Conservation (phyloP, 495 filamentous ascomycete species). For the Lasiosphaeriaceae sp. region DNA sequence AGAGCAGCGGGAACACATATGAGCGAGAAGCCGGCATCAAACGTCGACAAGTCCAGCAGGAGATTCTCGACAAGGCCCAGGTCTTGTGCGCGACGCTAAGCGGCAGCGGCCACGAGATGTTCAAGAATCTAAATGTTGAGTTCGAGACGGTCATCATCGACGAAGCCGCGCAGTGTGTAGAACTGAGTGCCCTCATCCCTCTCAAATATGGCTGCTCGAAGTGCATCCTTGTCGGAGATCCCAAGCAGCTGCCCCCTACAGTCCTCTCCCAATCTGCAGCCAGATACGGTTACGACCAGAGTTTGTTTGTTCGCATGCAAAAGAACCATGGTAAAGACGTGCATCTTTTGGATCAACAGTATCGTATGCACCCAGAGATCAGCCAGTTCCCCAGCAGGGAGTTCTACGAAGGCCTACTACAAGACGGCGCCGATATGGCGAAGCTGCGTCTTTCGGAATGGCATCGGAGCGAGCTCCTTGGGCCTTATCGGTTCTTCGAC, state of each 20-base stretch:
- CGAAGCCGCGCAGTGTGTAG: constrained; percentile 96
- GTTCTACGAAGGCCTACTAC: constrained; percentile 84
- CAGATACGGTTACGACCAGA: constrained; percentile 93
- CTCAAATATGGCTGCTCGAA: constrained; percentile 97
- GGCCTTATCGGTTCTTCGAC: constrained; percentile 96
- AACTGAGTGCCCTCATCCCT: constrained; percentile 92
- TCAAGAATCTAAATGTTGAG: constrained; percentile 88
- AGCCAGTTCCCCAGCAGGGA: constrained; percentile 81
- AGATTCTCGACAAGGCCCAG: constrained; percentile 83
- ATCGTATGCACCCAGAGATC: constrained; percentile 98
- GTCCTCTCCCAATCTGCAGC: constrained; percentile 92
- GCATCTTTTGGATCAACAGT: constrained; percentile 93
- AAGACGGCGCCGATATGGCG: constrained; percentile 82
- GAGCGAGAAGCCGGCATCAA: constrained; percentile 80
- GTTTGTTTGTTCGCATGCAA: constrained; percentile 97
- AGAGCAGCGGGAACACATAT: constrained; percentile 73
- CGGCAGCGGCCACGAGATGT: constrained; percentile 96
- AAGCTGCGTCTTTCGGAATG: constrained; percentile 70
- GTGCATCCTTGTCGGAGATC: constrained; percentile 95
- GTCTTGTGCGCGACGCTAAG: constrained; percentile 94
- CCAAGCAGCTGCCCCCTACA: constrained; percentile 93
- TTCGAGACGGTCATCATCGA: constrained; percentile 99
- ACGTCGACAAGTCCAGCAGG: constrained; percentile 78
- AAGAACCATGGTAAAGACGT: constrained; percentile 81
- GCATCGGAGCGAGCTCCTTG: constrained; percentile 77